phyloP scores from a whole-genome alignment of 441 rosid species.

The Omphalea diandra region DNA sequence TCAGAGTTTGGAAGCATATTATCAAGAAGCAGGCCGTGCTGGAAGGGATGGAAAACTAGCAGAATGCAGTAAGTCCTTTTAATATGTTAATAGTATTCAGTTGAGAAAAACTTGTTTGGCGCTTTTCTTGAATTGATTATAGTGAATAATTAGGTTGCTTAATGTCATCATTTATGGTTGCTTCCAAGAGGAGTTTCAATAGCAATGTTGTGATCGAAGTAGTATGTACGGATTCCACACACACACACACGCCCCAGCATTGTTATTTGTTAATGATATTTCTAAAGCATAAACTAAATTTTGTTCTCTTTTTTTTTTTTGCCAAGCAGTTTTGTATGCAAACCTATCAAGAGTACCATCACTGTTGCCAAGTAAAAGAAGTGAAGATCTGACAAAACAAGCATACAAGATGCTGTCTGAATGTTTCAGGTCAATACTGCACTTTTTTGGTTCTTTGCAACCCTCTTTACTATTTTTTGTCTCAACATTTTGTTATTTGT shows the following conservation, averaged over 20 bases:
- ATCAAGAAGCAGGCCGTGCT: constrained; percentile 99
- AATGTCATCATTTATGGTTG: background rate
- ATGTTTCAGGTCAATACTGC: constrained; percentile 56
- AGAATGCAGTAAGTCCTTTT: constrained; percentile 66
- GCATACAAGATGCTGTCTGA: constrained; percentile 85
- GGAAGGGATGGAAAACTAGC: constrained; percentile 93
- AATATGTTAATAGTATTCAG: background rate
- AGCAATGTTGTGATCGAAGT: constrained; percentile 6
- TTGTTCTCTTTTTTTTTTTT: constrained; percentile 3
- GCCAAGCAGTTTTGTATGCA: constrained; percentile 63
- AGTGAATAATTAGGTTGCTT: background rate
- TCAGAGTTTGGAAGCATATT: constrained; percentile 95
- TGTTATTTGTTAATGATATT: background rate
- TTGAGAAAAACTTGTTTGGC: background rate
- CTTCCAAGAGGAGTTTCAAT: constrained; percentile 3
- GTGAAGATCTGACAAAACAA: constrained; percentile 62
- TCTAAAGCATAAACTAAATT: background rate
- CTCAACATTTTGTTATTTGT: constrained; percentile 10
- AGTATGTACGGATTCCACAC: background rate
- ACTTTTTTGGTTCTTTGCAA: background rate
- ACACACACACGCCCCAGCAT: too few relatives aligned
- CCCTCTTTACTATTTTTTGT: constrained; percentile 8
- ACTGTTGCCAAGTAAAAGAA: constrained; percentile 72
- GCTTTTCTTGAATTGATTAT: background rate
- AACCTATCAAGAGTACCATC: constrained; percentile 66